Conservation (phyloP, 108 stramenopile species). For the Seminavis robusta region DNA sequence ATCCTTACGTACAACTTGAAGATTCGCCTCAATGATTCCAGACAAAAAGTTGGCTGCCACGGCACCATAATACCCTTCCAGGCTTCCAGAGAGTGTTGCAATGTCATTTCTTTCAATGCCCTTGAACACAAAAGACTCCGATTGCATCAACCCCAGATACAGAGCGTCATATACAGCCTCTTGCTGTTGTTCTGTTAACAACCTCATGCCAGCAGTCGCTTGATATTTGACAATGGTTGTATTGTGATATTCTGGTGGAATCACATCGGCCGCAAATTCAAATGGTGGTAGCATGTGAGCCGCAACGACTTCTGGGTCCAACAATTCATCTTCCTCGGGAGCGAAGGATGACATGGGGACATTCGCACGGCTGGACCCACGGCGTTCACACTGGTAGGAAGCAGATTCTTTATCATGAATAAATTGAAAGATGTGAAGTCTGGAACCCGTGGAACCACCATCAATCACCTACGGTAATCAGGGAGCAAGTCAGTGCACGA, state of each 20-base stretch:
- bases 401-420: too few species aligned
- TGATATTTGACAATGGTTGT: conserved; percentile 69
- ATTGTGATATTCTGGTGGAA: conserved; percentile 59
- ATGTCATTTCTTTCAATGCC: conserved; percentile 56
- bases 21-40: conserved; percentile 70
- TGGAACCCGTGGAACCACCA: conserved; percentile 85
- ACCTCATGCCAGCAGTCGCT: conserved; percentile 87
- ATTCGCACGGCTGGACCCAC: conserved; percentile 70
- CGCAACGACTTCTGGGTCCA: conserved; percentile 42
- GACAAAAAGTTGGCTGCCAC: conserved; percentile 83
- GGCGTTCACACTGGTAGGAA: conserved; percentile 27
- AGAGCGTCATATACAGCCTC: conserved; percentile 72
- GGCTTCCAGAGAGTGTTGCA: conserved; percentile 71
- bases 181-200: conserved; percentile 57
- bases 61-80: conserved; percentile 84
- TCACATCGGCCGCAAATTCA: conserved; percentile 68
- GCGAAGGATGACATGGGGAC: conserved; percentile 77
- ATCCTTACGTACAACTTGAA: conserved; percentile 16
- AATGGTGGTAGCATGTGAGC: conserved; percentile 80
- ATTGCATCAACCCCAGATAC: conserved; percentile 59
- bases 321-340: conserved; percentile 15
- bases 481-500: not conserved
- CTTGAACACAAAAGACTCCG: conserved; percentile 47
- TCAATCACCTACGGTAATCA: conserved; percentile 59
- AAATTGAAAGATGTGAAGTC: conserved; percentile 83